Evolutionary conservation across 768 basidiomycete genomes (phyloP).

Genomic region (Suillus cothurnatus): DNA sequence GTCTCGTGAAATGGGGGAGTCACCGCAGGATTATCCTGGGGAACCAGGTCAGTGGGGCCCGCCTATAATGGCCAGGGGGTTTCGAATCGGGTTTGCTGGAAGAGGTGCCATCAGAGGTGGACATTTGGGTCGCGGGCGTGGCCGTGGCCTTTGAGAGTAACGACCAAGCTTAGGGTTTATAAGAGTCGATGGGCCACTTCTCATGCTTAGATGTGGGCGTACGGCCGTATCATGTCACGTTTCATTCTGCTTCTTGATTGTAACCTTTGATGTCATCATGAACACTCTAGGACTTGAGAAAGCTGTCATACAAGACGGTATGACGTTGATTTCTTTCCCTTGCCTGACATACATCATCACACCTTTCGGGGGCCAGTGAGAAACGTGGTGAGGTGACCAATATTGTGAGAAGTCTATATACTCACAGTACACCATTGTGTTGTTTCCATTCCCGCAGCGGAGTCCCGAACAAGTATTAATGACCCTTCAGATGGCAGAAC

Average conservation of each 20-base stretch:
- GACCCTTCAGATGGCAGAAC: neutral
- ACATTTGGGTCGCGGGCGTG: constrained; percentile 18
- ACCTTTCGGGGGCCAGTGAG: constrained; percentile 8
- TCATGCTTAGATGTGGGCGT: constrained; percentile 4
- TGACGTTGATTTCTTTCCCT: constrained; percentile 6
- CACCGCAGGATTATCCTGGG: constrained; percentile 12
- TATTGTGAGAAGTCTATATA: neutral
- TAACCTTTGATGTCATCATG: neutral
- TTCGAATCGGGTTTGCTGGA: constrained; percentile 64
- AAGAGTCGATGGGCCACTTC: constrained; percentile 12
- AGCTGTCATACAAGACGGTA: constrained; percentile 25
- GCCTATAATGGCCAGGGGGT: constrained; percentile 25
- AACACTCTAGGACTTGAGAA: constrained; percentile 11
- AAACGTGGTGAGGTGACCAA: constrained; percentile 7
- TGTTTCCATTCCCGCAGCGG: constrained; percentile 5
- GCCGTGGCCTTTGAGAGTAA: constrained; percentile 18
- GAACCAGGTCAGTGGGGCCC: constrained; percentile 19
- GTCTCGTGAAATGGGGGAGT: constrained; percentile 16
- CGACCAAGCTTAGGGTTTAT: constrained; percentile 6
- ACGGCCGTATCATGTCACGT: constrained; percentile 10
- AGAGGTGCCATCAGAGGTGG: constrained; percentile 42
- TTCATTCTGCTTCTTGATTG: constrained; percentile 19
- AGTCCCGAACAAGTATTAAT: constrained; percentile 9
- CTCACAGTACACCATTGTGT: neutral
- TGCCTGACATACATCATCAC: constrained; percentile 1